A percentile compares a stretch with the other conserved stretches of the same genome.
phyloP scores from a whole-genome alignment of 306 rosid genomes.

The Trifolium dubium region DNA sequence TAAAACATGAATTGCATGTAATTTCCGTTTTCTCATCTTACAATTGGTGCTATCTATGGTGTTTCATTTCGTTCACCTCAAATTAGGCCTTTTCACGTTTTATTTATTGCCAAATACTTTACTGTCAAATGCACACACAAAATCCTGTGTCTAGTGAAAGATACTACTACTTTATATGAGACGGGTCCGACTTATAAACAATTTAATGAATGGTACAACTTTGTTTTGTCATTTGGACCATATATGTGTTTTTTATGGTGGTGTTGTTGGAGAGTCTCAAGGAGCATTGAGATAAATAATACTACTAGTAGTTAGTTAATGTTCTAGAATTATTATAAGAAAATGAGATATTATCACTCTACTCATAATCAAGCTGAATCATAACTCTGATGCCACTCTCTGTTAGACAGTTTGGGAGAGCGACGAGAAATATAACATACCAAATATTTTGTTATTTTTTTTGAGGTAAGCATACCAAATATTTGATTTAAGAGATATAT shows the following conservation, averaged over 20 bases:
- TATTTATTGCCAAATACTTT: background rate
- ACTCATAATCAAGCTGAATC: too few relatives aligned
- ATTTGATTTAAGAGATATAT: too few relatives aligned
- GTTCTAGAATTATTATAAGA: too few relatives aligned
- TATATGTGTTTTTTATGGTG: background rate
- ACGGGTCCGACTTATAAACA: background rate
- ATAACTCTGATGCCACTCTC: too few relatives aligned
- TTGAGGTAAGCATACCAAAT: too few relatives aligned
- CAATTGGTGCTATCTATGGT: background rate
- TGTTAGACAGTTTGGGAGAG: too few relatives aligned
- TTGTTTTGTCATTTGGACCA: conserved; percentile 2
- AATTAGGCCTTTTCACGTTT: conserved; percentile 12
- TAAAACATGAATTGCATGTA: conserved; percentile 14
- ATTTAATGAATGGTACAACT: background rate
- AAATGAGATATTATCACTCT: too few relatives aligned
- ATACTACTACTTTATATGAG: background rate
- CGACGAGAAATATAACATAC: too few relatives aligned
- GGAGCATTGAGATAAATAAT: too few relatives aligned
- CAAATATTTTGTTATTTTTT: too few relatives aligned
- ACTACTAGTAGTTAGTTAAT: too few relatives aligned
- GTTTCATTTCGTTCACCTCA: conserved; percentile 5
- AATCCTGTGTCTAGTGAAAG: background rate
- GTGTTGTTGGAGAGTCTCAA: too few relatives aligned
- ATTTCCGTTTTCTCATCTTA: conserved; percentile 4
- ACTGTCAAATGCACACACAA: background rate